These are phyloP conservation scores for Trametes cubensis DNA, from an alignment of 768 basidiomycete genomes.

Conservation along the genomic window DNA sequence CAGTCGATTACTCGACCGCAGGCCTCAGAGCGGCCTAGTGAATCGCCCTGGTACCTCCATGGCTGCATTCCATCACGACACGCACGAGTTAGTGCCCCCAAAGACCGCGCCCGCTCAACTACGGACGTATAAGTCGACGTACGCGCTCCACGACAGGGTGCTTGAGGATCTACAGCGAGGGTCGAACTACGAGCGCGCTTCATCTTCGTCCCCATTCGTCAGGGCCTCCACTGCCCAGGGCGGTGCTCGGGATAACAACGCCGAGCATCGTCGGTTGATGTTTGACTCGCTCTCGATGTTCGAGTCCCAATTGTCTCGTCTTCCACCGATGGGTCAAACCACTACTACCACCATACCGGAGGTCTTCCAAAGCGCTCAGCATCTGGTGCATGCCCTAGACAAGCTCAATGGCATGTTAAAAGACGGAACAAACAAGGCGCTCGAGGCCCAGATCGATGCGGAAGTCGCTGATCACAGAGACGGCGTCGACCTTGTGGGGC, in stretches of 20 bases:
- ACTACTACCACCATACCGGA: slow-evolving; percentile 50
- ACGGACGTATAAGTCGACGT: slow-evolving; percentile 47
- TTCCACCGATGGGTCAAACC: slow-evolving; percentile 48
- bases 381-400: slow-evolving; percentile 66
- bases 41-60: slow-evolving; percentile 39
- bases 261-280: slow-evolving; percentile 73
- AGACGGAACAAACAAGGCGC: slow-evolving; percentile 54
- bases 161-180: slow-evolving; percentile 11
- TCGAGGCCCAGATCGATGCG: slow-evolving; percentile 75
- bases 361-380: slow-evolving; percentile 61
- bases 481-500: slow-evolving; percentile 47
- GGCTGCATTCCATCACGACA: slow-evolving; percentile 35
- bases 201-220: slow-evolving; percentile 25
- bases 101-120: slow-evolving; percentile 43
- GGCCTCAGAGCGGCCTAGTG: slow-evolving; percentile 13
- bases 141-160: slow-evolving; percentile 31
- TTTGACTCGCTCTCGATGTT: slow-evolving; percentile 70
- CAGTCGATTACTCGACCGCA: slow-evolving; percentile 19
- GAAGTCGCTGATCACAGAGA: slow-evolving; percentile 58
- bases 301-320: slow-evolving; percentile 62
- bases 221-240: slow-evolving; percentile 21
- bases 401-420: slow-evolving; percentile 65
- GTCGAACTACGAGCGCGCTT: slow-evolving; percentile 19
- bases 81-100: slow-evolving; percentile 34
- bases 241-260: slow-evolving; percentile 24